Evolutionary conservation across 2,329 filamentous ascomycete species (phyloP).

Genomic region (Xylariaceae sp.): DNA sequence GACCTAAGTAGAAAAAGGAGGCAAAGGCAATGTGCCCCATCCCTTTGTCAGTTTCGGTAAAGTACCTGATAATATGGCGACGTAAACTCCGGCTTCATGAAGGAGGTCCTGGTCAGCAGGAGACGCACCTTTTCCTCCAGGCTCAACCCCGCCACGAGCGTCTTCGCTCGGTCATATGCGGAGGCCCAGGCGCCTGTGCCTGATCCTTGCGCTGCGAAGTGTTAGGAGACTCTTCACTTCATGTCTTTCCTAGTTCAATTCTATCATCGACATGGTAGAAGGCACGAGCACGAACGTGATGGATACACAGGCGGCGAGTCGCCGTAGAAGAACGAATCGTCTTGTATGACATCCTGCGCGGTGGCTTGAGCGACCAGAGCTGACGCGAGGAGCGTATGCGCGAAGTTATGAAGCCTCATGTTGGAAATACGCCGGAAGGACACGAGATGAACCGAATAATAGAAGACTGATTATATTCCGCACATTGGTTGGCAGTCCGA

Average conservation of each 20-base stretch:
- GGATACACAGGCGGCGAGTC: slow-evolving; percentile 36
- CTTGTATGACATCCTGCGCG: slow-evolving; percentile 28
- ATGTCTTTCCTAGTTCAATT: background rate
- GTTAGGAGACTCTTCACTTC: slow-evolving; percentile 10
- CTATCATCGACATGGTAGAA: background rate
- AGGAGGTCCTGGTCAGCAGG: background rate
- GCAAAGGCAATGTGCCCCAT: background rate
- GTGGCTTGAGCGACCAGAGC: background rate
- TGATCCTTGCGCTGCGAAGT: slow-evolving; percentile 25
- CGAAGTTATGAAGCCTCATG: background rate
- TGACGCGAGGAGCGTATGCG: background rate
- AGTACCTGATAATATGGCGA: no score
- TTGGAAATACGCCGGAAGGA: background rate
- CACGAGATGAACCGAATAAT: background rate
- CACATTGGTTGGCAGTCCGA: background rate
- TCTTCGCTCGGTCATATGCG: slow-evolving; percentile 34
- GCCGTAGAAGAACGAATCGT: slow-evolving; percentile 34
- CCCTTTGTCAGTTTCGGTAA: background rate
- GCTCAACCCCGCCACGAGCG: slow-evolving; percentile 36
- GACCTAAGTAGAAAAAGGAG: slow-evolving; percentile 19
- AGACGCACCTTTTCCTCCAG: slow-evolving; percentile 34
- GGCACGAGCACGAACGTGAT: slow-evolving; percentile 26
- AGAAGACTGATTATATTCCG: background rate
- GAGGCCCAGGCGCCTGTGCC: slow-evolving; percentile 34
- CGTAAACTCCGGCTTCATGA: no score